These are phyloP conservation scores for Salix exigua DNA, from an alignment of 345 rosid species.

Conservation along the genomic window DNA sequence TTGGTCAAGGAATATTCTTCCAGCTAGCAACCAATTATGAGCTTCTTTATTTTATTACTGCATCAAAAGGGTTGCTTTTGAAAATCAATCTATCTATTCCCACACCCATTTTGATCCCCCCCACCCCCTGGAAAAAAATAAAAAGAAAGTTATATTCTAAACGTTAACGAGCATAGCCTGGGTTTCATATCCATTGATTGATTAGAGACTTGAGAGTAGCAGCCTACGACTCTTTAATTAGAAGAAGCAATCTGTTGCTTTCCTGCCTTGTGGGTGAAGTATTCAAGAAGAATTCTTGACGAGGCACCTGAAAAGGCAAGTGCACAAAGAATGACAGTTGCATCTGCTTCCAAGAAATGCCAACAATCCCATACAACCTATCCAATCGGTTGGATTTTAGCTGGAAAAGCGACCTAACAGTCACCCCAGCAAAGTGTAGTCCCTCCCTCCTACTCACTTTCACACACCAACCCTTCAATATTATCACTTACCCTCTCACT, in stretches of 20 bases:
- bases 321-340: neutral
- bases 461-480: neutral
- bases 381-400: neutral
- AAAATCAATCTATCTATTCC: too few species aligned
- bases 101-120: too few species aligned
- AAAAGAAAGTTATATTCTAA: too few species aligned
- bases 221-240: neutral
- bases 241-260: neutral
- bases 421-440: too few species aligned
- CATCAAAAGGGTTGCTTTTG: too few species aligned
- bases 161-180: neutral
- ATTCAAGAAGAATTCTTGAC: neutral
- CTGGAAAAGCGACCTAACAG: neutral
- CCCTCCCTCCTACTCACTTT: neutral
- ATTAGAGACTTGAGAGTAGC: neutral
- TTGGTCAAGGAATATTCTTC: neutral
- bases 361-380: neutral
- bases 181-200: neutral
- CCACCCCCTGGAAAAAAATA: too few species aligned
- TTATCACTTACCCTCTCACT: too few species aligned
- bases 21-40: neutral
- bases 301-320: neutral
- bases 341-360: constrained; percentile 7
- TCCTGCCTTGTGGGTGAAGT: neutral
- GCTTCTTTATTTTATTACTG: too few species aligned